A percentile compares a stretch with the other conserved stretches of the same genome.
Evolutionary conservation across 2,329 filamentous ascomycete species (phyloP).

Genomic region (Phyllosticta citribraziliensis): DNA sequence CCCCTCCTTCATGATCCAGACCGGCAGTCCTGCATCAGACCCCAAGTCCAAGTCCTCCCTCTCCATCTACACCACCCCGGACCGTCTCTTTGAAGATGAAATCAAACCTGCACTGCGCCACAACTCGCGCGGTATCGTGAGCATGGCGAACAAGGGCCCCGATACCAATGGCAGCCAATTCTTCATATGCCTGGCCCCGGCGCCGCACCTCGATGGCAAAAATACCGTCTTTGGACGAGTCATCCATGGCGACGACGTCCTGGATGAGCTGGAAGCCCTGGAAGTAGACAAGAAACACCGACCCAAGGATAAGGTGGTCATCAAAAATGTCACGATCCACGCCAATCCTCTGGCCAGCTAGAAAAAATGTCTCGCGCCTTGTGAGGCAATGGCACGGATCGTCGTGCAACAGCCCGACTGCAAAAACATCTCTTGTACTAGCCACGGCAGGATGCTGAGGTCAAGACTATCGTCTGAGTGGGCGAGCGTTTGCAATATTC

Average conservation of each 20-base stretch:
- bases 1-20: constrained; percentile 71
- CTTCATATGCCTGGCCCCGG: constrained; percentile 68
- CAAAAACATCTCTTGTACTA: not conserved
- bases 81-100: constrained; percentile 65
- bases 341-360: constrained; percentile 65
- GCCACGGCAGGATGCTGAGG: not conserved
- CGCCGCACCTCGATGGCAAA: constrained; percentile 70
- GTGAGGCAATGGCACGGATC: not conserved
- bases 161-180: constrained; percentile 71
- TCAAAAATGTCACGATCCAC: constrained; percentile 63
- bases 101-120: constrained; percentile 62
- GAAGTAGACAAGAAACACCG: constrained; percentile 70
- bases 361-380: not conserved
- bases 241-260: constrained; percentile 44
- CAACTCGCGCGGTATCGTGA: constrained; percentile 58
- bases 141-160: constrained; percentile 71
- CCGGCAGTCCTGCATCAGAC: constrained; percentile 48
- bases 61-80: constrained; percentile 54
- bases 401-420: not conserved
- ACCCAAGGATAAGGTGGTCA: constrained; percentile 56
- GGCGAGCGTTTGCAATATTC: not conserved
- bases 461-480: not conserved
- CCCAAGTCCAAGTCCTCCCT: constrained; percentile 52
- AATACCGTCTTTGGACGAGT: constrained; percentile 78
- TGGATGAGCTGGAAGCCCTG: constrained; percentile 61